phyloP scores from a whole-genome alignment of 78 protist species.

The Emiliania huxleyi region DNA sequence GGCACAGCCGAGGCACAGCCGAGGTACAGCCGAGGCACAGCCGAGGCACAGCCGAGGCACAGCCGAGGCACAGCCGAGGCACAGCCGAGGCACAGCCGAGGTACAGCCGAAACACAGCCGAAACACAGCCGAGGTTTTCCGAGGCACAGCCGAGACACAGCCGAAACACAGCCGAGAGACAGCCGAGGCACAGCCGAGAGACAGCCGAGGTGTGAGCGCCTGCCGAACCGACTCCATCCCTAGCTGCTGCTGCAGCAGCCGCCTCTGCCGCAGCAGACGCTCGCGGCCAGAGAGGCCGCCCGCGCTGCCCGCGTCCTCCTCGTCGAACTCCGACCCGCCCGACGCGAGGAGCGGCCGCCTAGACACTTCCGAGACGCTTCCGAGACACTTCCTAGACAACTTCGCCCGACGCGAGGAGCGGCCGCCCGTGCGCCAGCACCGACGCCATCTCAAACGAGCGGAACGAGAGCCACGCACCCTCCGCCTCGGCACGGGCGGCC shows the following conservation, averaged over 20 bases:
- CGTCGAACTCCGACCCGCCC: not conserved
- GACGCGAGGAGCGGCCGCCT: not conserved
- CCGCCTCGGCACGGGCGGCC: not conserved
- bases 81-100: not conserved
- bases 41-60: too few species aligned
- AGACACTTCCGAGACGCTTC: too few species aligned
- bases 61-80: too few species aligned
- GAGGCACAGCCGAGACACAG: too few species aligned
- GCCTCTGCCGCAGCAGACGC: not conserved
- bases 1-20: too few species aligned
- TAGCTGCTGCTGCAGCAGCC: slow-evolving; percentile 1
- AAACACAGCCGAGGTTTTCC: too few species aligned
- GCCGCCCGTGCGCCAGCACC: not conserved
- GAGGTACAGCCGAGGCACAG: too few species aligned
- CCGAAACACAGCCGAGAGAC: too few species aligned
- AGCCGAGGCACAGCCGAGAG: not conserved
- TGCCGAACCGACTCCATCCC: not conserved
- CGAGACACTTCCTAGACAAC: too few species aligned
- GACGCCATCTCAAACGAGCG: not conserved
- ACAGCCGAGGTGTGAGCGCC: not conserved
- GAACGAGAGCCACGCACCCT: not conserved
- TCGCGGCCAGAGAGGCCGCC: not conserved
- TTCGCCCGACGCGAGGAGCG: not conserved
- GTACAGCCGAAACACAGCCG: not conserved
- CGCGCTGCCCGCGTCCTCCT: not conserved